Conservation (phyloP, 1,139 yeast genomes). For the Geotrichum reessii region DNA sequence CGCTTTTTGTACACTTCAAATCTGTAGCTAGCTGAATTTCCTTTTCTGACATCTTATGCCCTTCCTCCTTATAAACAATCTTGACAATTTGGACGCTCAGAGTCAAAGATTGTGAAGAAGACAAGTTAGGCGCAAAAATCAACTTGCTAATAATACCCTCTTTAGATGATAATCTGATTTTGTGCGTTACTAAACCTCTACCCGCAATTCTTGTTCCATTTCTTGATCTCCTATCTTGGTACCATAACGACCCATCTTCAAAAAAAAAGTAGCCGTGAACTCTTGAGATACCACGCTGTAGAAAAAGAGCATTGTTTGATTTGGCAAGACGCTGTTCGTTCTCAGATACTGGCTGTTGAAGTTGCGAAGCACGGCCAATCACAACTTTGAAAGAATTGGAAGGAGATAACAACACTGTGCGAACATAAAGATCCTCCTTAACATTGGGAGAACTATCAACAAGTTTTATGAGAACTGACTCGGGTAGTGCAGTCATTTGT, state of each 20-base stretch:
- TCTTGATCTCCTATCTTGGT: conserved; percentile 21
- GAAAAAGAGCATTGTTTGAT: conserved; percentile 20
- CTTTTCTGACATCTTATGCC: background rate
- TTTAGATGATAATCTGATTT: background rate
- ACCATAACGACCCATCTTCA: conserved; percentile 18
- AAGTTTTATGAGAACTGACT: conserved; percentile 1
- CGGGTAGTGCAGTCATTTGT: background rate
- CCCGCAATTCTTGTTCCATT: conserved; percentile 21
- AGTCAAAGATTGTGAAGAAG: background rate
- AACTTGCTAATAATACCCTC: background rate
- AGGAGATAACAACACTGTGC: background rate
- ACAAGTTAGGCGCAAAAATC: conserved; percentile 4
- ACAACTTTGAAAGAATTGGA: conserved; percentile 5
- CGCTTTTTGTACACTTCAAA: background rate
- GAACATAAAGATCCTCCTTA: background rate
- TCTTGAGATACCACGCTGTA: conserved; percentile 22
- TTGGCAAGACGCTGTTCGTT: background rate
- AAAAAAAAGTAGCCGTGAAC: conserved; percentile 22
- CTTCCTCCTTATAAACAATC: background rate
- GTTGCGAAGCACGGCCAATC: conserved; percentile 10
- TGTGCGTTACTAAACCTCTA: background rate
- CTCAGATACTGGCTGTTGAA: background rate
- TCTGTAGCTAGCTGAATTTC: background rate
- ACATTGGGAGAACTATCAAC: background rate
- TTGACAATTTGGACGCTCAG: background rate